phyloP scores from a whole-genome alignment of 2,329 filamentous ascomycete species.

The Fusarium longipes region DNA sequence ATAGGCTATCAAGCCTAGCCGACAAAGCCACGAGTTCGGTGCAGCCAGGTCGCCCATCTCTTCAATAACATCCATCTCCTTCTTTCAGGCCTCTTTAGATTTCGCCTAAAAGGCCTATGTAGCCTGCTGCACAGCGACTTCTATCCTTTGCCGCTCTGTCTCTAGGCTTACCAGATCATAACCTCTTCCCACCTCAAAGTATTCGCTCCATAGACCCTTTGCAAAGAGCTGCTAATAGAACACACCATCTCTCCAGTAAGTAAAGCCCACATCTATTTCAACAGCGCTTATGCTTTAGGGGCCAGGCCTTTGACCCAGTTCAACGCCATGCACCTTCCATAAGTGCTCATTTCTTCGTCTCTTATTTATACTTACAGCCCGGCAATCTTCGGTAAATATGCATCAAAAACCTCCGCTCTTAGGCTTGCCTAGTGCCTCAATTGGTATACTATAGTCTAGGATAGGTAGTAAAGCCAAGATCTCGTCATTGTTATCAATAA shows the following conservation, averaged over 20 bases:
- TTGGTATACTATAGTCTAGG: not conserved
- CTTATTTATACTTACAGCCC: not conserved
- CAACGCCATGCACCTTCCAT: not conserved
- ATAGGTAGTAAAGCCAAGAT: constrained; percentile 2
- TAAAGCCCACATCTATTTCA: not conserved
- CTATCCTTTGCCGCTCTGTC: not conserved
- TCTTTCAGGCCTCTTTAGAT: constrained; percentile 1
- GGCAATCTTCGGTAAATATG: not conserved
- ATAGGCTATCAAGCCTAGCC: not conserved
- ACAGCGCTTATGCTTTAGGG: not conserved
- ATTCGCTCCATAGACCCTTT: not conserved
- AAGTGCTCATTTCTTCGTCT: not conserved
- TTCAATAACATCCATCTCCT: constrained; percentile 3
- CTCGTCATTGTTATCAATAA: not conserved
- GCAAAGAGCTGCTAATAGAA: constrained; percentile 1
- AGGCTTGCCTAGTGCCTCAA: not conserved
- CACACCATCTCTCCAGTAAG: not conserved
- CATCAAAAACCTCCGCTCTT: not conserved
- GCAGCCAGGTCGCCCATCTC: constrained; percentile 5
- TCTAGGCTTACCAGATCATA: not conserved
- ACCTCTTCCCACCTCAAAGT: not conserved
- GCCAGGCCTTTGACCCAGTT: not conserved
- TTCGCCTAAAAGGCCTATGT: constrained; percentile 6
- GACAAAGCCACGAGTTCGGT: not conserved
- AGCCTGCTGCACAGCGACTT: not conserved